Evolutionary conservation across 1,284 basidiomycete genomes (phyloP), one percentile per base, ranked within the genome.

Genomic region (Coniferiporia sulphurascens): DNA sequence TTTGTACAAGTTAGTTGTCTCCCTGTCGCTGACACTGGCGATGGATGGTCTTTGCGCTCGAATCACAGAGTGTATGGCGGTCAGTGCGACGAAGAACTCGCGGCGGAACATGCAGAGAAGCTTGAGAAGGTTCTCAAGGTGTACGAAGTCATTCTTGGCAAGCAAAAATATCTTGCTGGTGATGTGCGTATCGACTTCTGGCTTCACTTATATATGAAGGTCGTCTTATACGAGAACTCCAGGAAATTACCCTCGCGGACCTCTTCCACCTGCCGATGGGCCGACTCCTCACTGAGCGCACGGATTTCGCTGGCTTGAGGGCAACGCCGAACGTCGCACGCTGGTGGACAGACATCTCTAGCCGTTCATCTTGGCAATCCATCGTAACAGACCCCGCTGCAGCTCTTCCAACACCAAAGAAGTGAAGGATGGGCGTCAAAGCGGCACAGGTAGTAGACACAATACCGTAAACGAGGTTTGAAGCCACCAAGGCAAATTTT

Each of bases 241-340:
- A 80, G 78, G 67, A 68, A 22, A 1, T 76, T 52, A 82, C 81
- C 3, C 67, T 84, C 5, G 80, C 76, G 5, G 83, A 85, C 67
- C 70, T 85, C 6, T 76, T 76, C 69, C 82, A 84, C 65, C 65
- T 85, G 21, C 75, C 83, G 0, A 77, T 76, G 57, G 81, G 76
- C 1, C 27, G 64, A 0, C 56, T 69, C 34, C 57, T 73, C 27
- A 61, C 54, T n/a, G 59, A 64, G 5, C 44, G 49, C 36, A 58
- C 65, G 35, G 64, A 64, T 41, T 61, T 67, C 43, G 59, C 67
- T 44, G 58, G 63, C 35, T 59, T 73, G 21, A 62, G 62, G 48
- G 60, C 64, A 17, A 51, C 52, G 27, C 74, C 73, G 3, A 72
- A 72, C 60, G 68, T 75, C 12, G 62, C 64, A 4, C 64, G 70